A percentile compares a stretch with the other conserved stretches of the same genome.
Evolutionary conservation across 805 yeast species (phyloP).

Genomic region (Candida michaelii): DNA sequence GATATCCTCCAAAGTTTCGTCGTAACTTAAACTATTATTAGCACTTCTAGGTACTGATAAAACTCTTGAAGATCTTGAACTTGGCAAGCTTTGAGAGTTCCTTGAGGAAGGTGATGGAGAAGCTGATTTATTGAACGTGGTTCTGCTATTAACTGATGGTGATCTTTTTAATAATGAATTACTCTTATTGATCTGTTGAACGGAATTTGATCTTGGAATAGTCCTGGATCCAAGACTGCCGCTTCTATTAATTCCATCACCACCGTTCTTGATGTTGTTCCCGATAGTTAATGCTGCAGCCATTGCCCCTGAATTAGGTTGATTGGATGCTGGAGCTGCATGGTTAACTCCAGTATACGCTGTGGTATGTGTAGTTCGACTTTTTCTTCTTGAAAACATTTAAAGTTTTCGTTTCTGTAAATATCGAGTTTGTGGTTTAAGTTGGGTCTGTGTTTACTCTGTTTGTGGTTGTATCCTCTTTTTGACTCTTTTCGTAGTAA

Average conservation of each 20-base stretch:
- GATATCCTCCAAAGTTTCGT: constrained; percentile 32
- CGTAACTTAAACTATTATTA: constrained; percentile 25
- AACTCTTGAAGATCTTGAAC: neutral
- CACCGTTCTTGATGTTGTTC: constrained; percentile 18
- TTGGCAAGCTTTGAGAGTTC: neutral
- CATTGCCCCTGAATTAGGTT: constrained; percentile 39
- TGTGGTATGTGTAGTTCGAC: constrained; percentile 30
- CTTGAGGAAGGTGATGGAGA: neutral
- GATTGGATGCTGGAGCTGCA: constrained; percentile 28
- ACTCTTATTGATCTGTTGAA: constrained; percentile 5
- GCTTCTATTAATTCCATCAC: constrained; percentile 1
- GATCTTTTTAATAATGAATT: constrained; percentile 15
- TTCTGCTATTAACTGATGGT: constrained; percentile 8
- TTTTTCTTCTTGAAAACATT: constrained; percentile 32
- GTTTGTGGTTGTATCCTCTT: no score
- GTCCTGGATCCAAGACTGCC: neutral
- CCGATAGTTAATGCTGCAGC: constrained; percentile 49
- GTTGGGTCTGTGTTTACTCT: no score
- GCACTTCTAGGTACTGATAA: neutral
- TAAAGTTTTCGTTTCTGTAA: no score
- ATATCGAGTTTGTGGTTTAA: no score
- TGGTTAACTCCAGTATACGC: constrained; percentile 46
- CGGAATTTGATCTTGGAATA: constrained; percentile 1
- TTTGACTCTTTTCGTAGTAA: no score
- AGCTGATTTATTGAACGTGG: neutral